Evolutionary conservation across 768 basidiomycete species (phyloP).

Genomic region (Chalciporus chontae): DNA sequence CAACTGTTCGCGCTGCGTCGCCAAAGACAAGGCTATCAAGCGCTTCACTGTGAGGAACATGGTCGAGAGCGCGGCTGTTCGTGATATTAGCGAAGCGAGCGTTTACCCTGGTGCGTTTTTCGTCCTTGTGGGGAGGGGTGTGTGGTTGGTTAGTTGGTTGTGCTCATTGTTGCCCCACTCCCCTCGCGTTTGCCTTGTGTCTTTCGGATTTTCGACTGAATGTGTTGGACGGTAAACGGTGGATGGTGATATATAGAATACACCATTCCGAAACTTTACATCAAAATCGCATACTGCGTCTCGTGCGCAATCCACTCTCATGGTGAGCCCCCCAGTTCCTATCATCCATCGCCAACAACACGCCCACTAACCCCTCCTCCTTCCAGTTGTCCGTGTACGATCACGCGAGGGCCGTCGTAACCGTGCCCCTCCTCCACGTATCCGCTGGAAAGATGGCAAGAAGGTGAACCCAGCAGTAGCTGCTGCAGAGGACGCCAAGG

Average conservation of each 20-base stretch:
- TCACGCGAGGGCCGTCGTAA: slow-evolving; percentile 94
- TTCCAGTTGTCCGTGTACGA: slow-evolving; percentile 94
- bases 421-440: slow-evolving; percentile 93
- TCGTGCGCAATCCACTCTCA: slow-evolving; percentile 99
- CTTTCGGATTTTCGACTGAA: too few species aligned
- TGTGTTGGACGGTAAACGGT: too few species aligned
- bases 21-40: slow-evolving; percentile 99
- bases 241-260: slow-evolving; percentile 59
- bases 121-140: background rate
- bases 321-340: slow-evolving; percentile 42
- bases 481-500: slow-evolving; percentile 87
- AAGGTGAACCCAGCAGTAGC: slow-evolving; percentile 95
- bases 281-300: slow-evolving; percentile 98
- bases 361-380: background rate
- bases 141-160: background rate
- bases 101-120: slow-evolving; percentile 79
- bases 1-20: slow-evolving; percentile 98
- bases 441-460: slow-evolving; percentile 95
- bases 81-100: slow-evolving; percentile 95
- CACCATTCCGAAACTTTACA: slow-evolving; percentile 93
- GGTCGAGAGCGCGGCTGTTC: slow-evolving; percentile 97
- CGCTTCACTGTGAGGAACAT: slow-evolving; percentile 99
- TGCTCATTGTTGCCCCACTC: background rate
- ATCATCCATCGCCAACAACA: background rate
- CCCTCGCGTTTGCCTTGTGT: too few species aligned